Evolutionary conservation across 1,284 basidiomycete genomes (phyloP), one percentile per base, ranked within the genome.

Genomic region (Tremellales sp.): DNA sequence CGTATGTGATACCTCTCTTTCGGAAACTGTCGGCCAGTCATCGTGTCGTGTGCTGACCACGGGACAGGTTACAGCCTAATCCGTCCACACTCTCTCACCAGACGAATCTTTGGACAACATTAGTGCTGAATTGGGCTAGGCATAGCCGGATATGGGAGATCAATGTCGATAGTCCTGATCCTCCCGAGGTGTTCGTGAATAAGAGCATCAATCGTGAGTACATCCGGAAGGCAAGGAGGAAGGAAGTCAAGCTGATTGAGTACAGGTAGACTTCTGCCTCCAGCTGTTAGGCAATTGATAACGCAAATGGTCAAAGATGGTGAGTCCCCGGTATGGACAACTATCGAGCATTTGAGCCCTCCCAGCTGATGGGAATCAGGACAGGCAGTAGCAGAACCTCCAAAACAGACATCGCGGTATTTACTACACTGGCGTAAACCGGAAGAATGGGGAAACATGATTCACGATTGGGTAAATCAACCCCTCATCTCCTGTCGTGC

Each of bases 341-440:
- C 33, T 17, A 13, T 29, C 15, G 13, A 44, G 11, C 4, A 15
- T 29, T 2, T 11, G 7, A 12, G 13, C 8, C 41, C 1, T 51
- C n/a, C 2, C 36, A 51, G 42, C 48, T 54, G 29, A 42, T 23
- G 41, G 40, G 15, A 43, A 23, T 36, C 56, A 68, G 72, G 66
- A 7, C 57, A 58, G 33, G 73, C 70, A 12, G 60, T 60, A 1
- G 58, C 70, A 8, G 70, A 75, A 29, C 69, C 73, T 7, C 70
- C 72, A 4, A 71, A 69, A 48, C 69, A 70, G 51, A 57, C 64
- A 7, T 54, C 58, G 3, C 62, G 58, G 2, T 76, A 71, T 37
- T 64, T 75, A 31, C 54, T 81, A 11, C 78, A 76, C 55, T 81
- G 79, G 79, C 69, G 70, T 24, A 76, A 73, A 50, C 78, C 79